These are phyloP conservation scores for Rhamnella rubrinervis DNA, from an alignment of 331 rosid species.

Conservation along the genomic window DNA sequence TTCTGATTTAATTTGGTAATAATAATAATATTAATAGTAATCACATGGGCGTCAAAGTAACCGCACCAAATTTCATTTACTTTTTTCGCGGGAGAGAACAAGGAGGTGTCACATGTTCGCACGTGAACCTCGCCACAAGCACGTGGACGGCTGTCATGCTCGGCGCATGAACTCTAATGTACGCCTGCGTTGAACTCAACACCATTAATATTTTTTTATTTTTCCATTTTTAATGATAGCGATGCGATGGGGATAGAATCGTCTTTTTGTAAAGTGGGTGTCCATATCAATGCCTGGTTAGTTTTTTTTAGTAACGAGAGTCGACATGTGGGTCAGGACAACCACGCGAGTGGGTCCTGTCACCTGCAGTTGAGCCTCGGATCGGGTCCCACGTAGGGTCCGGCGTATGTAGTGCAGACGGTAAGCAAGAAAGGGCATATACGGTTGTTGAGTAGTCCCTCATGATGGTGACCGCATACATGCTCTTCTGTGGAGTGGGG, in stretches of 20 bases:
- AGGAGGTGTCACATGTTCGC: conserved; percentile 43
- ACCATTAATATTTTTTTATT: neutral
- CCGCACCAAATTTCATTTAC: conserved; percentile 32
- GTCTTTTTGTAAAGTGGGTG: conserved; percentile 1
- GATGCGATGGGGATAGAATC: neutral
- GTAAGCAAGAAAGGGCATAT: conserved; percentile 8
- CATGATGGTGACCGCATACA: conserved; percentile 31
- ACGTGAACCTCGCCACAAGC: conserved; percentile 44
- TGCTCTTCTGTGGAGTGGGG: conserved; percentile 12
- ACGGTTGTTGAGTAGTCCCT: conserved; percentile 22
- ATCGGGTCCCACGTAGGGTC: conserved; percentile 4
- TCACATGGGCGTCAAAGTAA: conserved; percentile 49
- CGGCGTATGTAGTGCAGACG: conserved; percentile 15
- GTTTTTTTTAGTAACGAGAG: neutral
- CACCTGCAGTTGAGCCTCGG: conserved; percentile 3
- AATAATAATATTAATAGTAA: conserved; percentile 24
- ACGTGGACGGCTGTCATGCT: conserved; percentile 56
- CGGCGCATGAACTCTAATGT: conserved; percentile 28
- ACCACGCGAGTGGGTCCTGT: conserved; percentile 19
- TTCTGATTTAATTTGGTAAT: conserved; percentile 2
- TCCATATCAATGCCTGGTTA: neutral
- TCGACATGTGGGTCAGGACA: conserved; percentile 18
- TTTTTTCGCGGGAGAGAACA: conserved; percentile 29
- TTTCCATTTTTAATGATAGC: too few relatives aligned
- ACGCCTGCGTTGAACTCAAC: conserved; percentile 6